Conservation (phyloP, 768 basidiomycete species). For the Leccinum pellstonianum region DNA sequence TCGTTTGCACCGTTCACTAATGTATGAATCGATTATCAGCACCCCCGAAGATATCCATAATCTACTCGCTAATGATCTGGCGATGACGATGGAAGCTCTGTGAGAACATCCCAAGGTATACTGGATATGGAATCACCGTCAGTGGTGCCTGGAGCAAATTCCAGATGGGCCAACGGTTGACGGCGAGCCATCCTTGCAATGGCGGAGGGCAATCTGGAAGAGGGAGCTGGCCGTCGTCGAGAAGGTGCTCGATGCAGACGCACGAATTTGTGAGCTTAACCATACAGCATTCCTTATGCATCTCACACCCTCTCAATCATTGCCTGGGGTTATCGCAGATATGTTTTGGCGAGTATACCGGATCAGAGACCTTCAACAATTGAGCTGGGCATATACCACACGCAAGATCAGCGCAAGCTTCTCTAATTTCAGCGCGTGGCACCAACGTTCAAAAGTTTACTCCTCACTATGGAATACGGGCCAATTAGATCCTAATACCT, state of each 20-base stretch:
- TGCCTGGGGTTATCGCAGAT: conserved; percentile 93
- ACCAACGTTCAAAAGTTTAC: conserved; percentile 87
- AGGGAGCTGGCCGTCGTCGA: conserved; percentile 86
- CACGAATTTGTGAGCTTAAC: conserved; percentile 79
- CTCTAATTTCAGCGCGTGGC: conserved; percentile 99
- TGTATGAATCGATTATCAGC: conserved; percentile 39
- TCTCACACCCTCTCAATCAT: conserved; percentile 56
- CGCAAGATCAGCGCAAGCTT: conserved; percentile 92
- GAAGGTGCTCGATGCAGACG: conserved; percentile 87
- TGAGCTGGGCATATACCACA: conserved; percentile 82
- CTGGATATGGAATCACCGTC: conserved; percentile 97
- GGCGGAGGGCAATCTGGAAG: conserved; percentile 82
- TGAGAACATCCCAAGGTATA: conserved; percentile 92
- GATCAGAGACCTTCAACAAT: conserved; percentile 49
- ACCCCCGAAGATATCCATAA: conserved; percentile 59
- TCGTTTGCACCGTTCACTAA: background rate
- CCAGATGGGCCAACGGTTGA: conserved; percentile 64
- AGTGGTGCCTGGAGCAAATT: conserved; percentile 90
- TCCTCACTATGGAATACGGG: conserved; percentile 61
- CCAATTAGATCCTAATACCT: conserved; percentile 48
- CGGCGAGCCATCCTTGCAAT: conserved; percentile 48
- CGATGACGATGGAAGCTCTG: conserved; percentile 77
- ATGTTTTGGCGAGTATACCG: conserved; percentile 73
- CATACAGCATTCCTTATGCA: background rate
- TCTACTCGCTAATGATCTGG: conserved; percentile 68